phyloP scores from a whole-genome alignment of 2,329 filamentous ascomycete genomes.

The Trichoderma sp. region DNA sequence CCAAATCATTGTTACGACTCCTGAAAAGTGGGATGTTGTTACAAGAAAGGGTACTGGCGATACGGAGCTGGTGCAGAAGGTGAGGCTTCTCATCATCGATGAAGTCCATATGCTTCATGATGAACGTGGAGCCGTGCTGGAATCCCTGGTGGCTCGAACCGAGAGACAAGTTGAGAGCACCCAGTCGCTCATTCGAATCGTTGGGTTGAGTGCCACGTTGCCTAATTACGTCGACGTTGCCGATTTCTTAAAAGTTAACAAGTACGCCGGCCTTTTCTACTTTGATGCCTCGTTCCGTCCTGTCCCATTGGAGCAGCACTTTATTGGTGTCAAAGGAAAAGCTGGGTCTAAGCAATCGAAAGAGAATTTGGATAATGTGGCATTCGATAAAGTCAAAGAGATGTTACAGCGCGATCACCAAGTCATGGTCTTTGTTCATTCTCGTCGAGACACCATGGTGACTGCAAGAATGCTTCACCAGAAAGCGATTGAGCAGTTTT shows the following conservation, averaged over 20 bases:
- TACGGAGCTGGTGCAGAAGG: conserved; percentile 96
- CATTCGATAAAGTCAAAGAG: conserved; percentile 92
- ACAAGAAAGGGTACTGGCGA: conserved; percentile 97
- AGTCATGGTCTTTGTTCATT: conserved; percentile 99
- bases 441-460: conserved; percentile 87
- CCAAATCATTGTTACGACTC: conserved; percentile 97
- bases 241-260: conserved; percentile 95
- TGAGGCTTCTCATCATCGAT: conserved; percentile 93
- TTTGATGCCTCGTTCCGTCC: conserved; percentile 96
- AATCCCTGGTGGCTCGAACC: conserved; percentile 92
- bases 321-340: conserved; percentile 94
- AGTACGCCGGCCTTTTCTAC: conserved; percentile 90
- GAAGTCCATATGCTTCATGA: conserved; percentile 99
- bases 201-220: conserved; percentile 92
- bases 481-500: conserved; percentile 80
- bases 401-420: conserved; percentile 95
- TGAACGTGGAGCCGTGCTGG: conserved; percentile 91
- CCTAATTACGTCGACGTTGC: conserved; percentile 97
- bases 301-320: conserved; percentile 95
- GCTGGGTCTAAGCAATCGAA: conserved; percentile 77
- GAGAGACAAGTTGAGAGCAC: conserved; percentile 97
- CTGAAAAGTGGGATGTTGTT: conserved; percentile 99
- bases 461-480: conserved; percentile 86
- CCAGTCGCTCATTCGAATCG: conserved; percentile 92
- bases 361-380: conserved; percentile 84